A percentile compares a stretch with the other conserved stretches of the same genome.
phyloP scores from a whole-genome alignment of 352 stramenopile species.

The Globisporangium alternatum region DNA sequence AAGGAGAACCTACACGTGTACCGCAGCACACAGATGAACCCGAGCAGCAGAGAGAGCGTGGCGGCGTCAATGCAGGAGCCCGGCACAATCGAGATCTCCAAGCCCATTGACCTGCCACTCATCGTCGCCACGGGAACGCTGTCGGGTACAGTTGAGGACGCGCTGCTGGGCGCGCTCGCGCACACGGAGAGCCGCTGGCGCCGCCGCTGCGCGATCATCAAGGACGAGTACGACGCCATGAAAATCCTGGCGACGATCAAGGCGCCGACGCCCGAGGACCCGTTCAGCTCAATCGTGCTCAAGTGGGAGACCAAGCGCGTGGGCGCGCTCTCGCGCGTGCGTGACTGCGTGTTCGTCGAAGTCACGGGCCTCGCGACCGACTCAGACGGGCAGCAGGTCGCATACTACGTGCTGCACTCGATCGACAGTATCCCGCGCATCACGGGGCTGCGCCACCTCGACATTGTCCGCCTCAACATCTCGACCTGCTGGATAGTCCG shows the following conservation, averaged over 20 bases:
- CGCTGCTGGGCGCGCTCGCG: slow-evolving; percentile 36
- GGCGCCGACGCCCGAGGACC: slow-evolving; percentile 29
- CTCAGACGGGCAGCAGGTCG: slow-evolving; percentile 23
- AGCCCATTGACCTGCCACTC: slow-evolving; percentile 9
- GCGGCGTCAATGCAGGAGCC: background rate
- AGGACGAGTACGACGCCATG: slow-evolving; percentile 33
- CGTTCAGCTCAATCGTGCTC: slow-evolving; percentile 38
- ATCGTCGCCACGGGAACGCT: slow-evolving; percentile 37
- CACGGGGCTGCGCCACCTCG: slow-evolving; percentile 6
- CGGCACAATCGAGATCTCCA: slow-evolving; percentile 1
- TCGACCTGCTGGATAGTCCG: slow-evolving; percentile 8
- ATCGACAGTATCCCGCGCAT: slow-evolving; percentile 18
- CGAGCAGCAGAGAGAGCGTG: background rate
- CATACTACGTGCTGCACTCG: slow-evolving; percentile 23
- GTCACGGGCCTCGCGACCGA: slow-evolving; percentile 35
- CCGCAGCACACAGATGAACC: background rate
- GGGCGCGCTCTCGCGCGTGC: slow-evolving; percentile 32
- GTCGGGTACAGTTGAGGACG: slow-evolving; percentile 37
- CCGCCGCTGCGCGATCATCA: slow-evolving; percentile 30
- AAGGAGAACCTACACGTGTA: slow-evolving; percentile 43
- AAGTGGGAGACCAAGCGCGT: slow-evolving; percentile 44
- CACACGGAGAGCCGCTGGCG: slow-evolving; percentile 33
- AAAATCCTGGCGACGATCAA: slow-evolving; percentile 35
- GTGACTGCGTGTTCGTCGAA: slow-evolving; percentile 54
- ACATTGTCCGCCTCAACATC: slow-evolving; percentile 13